phyloP scores from a whole-genome alignment of 768 basidiomycete genomes.

The Boletus reticulatus region DNA sequence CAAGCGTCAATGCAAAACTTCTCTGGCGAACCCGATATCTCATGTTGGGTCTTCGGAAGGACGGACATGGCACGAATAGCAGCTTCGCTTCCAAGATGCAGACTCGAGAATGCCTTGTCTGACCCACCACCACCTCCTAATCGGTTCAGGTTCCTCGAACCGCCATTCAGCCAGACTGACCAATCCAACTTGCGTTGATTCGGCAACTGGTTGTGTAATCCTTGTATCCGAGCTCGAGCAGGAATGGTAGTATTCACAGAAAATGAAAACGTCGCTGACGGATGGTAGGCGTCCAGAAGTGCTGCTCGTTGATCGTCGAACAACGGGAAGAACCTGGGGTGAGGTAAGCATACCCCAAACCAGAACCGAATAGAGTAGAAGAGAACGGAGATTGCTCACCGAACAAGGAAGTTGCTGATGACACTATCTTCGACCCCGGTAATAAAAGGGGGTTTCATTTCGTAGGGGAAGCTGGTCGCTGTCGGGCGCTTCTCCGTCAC shows the following conservation, averaged over 20 bases:
- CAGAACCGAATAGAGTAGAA: not conserved
- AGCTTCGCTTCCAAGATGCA: slow-evolving; percentile 71
- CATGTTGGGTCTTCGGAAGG: slow-evolving; percentile 81
- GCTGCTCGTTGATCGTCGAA: slow-evolving; percentile 76
- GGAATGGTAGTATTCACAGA: slow-evolving; percentile 84
- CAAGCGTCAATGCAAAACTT: slow-evolving; percentile 89
- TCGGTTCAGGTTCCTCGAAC: slow-evolving; percentile 77
- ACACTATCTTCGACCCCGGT: slow-evolving; percentile 68
- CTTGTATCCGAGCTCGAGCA: slow-evolving; percentile 69
- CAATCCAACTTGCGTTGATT: slow-evolving; percentile 84
- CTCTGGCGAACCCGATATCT: slow-evolving; percentile 70
- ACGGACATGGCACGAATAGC: slow-evolving; percentile 56
- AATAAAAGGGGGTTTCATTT: slow-evolving; percentile 72
- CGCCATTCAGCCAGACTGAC: slow-evolving; percentile 60
- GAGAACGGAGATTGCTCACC: slow-evolving; percentile 43
- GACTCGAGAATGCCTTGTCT: slow-evolving; percentile 58
- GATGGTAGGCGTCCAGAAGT: slow-evolving; percentile 74
- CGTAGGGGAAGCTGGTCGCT: slow-evolving; percentile 74
- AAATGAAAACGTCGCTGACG: slow-evolving; percentile 88
- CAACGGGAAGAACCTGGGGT: slow-evolving; percentile 71
- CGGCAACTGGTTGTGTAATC: slow-evolving; percentile 66
- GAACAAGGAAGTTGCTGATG: slow-evolving; percentile 75
- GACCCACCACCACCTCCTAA: slow-evolving; percentile 59
- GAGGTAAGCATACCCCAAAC: slow-evolving; percentile 8
- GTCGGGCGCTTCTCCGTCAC: slow-evolving; percentile 41